These are phyloP conservation scores for Starmerella sirachaensis DNA, from an alignment of 805 yeast species.

Conservation along the genomic window DNA sequence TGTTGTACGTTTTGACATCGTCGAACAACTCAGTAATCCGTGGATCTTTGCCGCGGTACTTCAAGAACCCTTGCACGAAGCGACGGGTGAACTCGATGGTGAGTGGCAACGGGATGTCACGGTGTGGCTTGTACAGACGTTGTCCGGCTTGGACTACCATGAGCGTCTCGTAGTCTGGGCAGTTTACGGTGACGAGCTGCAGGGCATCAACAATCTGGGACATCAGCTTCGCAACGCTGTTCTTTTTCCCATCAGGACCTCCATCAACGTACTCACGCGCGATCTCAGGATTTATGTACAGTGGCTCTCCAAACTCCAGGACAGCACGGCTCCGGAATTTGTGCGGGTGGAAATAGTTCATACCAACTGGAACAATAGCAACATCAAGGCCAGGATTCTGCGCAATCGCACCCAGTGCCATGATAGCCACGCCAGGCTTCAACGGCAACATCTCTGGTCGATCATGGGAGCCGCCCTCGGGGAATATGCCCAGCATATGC, in stretches of 20 bases:
- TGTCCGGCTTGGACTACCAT: conserved; percentile 87
- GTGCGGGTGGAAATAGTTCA: conserved; percentile 94
- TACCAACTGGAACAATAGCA: conserved; percentile 88
- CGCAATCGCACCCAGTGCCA: conserved; percentile 93
- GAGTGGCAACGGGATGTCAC: conserved; percentile 63
- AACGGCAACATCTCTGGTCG: conserved; percentile 81
- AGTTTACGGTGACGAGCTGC: conserved; percentile 73
- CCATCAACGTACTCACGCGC: conserved; percentile 50
- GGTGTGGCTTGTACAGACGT: conserved; percentile 64
- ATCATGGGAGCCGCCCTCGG: conserved; percentile 98
- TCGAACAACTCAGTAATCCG: conserved; percentile 47
- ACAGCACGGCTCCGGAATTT: conserved; percentile 93
- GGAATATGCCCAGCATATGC: conserved; percentile 82
- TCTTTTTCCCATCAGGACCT: conserved; percentile 51
- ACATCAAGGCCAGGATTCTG: conserved; percentile 64
- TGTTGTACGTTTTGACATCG: conserved; percentile 60
- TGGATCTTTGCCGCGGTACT: conserved; percentile 53
- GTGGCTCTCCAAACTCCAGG: conserved; percentile 84
- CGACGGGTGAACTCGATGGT: conserved; percentile 86
- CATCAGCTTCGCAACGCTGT: conserved; percentile 60
- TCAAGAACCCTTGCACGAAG: conserved; percentile 67
- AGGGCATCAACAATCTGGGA: conserved; percentile 62
- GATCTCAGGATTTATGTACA: conserved; percentile 49
- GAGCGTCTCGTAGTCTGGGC: conserved; percentile 79
- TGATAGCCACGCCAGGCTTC: conserved; percentile 94